A percentile compares a stretch with the other conserved stretches of the same genome.
Conservation (phyloP, 192 early-diverging fungal genomes). For the Coemansia aciculifera region DNA sequence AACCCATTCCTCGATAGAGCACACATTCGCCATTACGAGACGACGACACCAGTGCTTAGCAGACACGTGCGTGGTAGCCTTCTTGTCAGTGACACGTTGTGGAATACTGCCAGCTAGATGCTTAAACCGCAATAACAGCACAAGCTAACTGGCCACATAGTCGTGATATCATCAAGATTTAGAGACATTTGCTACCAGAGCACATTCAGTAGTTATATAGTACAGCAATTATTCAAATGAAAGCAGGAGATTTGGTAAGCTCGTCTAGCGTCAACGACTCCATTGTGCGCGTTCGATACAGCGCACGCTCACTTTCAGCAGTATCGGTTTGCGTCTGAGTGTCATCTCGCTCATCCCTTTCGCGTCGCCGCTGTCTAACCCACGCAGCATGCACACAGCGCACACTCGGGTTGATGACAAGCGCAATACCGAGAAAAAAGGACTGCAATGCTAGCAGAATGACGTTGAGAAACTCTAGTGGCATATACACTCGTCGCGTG, state of each 20-base stretch:
- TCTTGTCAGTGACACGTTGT: conserved; percentile 21
- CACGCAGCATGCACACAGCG: conserved; percentile 3
- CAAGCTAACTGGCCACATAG: conserved; percentile 16
- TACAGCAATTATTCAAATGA: neutral
- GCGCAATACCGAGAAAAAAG: conserved; percentile 29
- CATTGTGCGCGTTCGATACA: neutral
- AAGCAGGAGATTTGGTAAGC: neutral
- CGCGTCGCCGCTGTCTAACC: conserved; percentile 6
- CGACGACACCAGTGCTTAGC: neutral
- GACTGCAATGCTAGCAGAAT: conserved; percentile 38
- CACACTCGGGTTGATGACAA: conserved; percentile 32
- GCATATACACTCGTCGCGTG: conserved; percentile 14
- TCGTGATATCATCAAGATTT: conserved; percentile 7
- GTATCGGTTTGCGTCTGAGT: neutral
- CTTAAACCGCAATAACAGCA: conserved; percentile 33
- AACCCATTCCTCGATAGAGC: too few relatives aligned
- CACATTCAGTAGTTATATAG: too few relatives aligned
- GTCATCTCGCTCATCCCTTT: neutral
- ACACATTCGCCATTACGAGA: too few relatives aligned
- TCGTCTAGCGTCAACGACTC: conserved; percentile 6
- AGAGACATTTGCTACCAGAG: too few relatives aligned
- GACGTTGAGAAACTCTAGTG: conserved; percentile 32
- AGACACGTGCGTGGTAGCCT: conserved; percentile 17
- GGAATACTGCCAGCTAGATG: conserved; percentile 33
- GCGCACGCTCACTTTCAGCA: neutral